A percentile compares a stretch with the other conserved stretches of the same genome.
Evolutionary conservation across 257 asterid species (phyloP).

Genomic region (Petunia axillaris): DNA sequence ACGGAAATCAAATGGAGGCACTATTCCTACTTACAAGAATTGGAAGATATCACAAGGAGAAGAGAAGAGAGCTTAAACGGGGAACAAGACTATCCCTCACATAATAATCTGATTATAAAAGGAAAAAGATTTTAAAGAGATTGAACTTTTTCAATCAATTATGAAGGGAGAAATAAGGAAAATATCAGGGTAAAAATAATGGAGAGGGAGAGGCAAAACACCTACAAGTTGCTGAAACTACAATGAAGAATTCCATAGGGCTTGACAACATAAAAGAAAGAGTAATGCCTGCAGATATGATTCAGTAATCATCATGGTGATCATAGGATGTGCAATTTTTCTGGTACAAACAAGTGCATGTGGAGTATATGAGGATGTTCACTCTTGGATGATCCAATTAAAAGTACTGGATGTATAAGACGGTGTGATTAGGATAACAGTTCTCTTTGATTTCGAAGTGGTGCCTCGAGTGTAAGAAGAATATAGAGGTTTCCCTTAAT

Average conservation of each 20-base stretch:
- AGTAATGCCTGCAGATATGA: background rate
- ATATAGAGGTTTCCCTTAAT: background rate
- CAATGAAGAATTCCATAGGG: background rate
- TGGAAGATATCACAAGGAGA: conserved; percentile 21
- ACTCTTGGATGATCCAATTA: conserved; percentile 14
- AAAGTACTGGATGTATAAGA: background rate
- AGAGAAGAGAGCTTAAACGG: background rate
- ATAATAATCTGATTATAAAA: background rate
- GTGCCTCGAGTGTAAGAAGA: background rate
- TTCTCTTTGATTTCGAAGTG: background rate
- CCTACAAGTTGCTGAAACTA: conserved; percentile 2
- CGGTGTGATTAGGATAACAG: background rate
- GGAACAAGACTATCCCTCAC: background rate
- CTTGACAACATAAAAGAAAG: conserved; percentile 6
- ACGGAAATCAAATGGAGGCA: background rate
- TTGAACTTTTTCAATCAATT: background rate
- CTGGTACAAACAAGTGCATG: background rate
- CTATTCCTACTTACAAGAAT: background rate
- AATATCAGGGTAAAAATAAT: background rate
- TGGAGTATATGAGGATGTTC: conserved; percentile 6
- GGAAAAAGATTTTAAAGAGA: conserved; percentile 6
- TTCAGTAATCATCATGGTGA: conserved; percentile 8
- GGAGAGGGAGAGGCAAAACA: background rate
- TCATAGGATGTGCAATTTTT: background rate
- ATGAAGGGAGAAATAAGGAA: background rate